Percentiles rank a stretch among this genome's conserved stretches.
Evolutionary conservation across 345 rosid genomes (phyloP).

Genomic region (Salix koriyanagi): DNA sequence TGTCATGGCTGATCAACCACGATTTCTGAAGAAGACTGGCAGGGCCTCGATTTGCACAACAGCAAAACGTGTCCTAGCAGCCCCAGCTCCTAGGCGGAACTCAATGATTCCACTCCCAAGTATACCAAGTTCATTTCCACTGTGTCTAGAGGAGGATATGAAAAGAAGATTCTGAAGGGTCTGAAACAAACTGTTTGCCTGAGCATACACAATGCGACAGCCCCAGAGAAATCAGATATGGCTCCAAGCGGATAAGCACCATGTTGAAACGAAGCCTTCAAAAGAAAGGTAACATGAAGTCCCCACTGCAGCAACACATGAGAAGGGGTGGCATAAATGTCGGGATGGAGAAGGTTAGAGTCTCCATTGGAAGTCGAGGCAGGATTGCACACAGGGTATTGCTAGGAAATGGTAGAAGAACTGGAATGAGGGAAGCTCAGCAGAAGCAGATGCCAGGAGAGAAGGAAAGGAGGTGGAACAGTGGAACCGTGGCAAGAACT

Average conservation of each 20-base stretch:
- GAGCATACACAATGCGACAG: conserved; percentile 48
- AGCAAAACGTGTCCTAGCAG: conserved; percentile 30
- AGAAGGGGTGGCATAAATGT: conserved; percentile 79
- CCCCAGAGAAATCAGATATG: conserved; percentile 47
- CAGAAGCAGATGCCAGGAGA: conserved; percentile 54
- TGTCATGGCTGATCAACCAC: conserved; percentile 44
- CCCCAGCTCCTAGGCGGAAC: conserved; percentile 64
- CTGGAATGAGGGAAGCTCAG: conserved; percentile 50
- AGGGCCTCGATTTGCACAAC: conserved; percentile 65
- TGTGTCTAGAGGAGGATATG: conserved; percentile 20
- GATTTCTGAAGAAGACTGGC: conserved; percentile 60
- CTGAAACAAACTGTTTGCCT: conserved; percentile 27
- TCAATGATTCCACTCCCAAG: conserved; percentile 66
- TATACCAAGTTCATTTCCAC: conserved; percentile 26
- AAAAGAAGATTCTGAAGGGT: conserved; percentile 37
- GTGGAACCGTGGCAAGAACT: conserved; percentile 33
- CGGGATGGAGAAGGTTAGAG: conserved; percentile 75
- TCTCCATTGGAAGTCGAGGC: conserved; percentile 85
- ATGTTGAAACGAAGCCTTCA: conserved; percentile 68
- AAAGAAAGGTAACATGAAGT: conserved; percentile 51
- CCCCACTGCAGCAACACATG: conserved; percentile 57
- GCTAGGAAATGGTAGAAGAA: conserved; percentile 53
- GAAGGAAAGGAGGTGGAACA: conserved; percentile 78
- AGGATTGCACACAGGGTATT: conserved; percentile 55
- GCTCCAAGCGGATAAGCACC: conserved; percentile 49